Percentiles rank a stretch among this genome's conserved stretches.
Conservation (phyloP, 495 filamentous ascomycete genomes). For the Penicillium chermesinum region DNA sequence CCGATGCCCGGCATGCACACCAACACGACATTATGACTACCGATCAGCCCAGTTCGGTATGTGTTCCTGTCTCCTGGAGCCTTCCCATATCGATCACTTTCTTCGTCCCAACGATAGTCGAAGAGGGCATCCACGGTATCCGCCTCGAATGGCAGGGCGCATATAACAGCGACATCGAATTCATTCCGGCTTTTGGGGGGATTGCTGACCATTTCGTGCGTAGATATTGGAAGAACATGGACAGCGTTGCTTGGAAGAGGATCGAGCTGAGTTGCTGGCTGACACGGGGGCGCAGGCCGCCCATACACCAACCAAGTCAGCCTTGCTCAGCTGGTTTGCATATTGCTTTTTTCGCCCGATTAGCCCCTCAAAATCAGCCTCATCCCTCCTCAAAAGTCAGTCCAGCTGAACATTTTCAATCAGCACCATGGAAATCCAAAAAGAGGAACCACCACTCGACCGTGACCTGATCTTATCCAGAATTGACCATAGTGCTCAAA, state of each 20-base stretch:
- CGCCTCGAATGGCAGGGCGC: background rate
- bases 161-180: background rate
- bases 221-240: no score
- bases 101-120: background rate
- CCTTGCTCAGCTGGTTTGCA: background rate
- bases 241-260: no score
- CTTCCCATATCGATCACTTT: background rate
- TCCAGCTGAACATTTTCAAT: no score
- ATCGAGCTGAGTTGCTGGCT: no score
- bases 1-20: conserved; percentile 30
- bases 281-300: no score
- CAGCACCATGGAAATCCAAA: no score
- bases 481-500: background rate
- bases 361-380: no score
- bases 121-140: background rate
- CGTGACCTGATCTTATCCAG: background rate
- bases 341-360: background rate
- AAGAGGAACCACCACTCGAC: background rate
- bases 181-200: background rate
- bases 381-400: no score
- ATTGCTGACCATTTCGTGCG: no score
- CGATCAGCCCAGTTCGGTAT: conserved; percentile 36
- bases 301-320: no score
- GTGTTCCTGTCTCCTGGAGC: background rate
- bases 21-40: conserved; percentile 33